Evolutionary conservation across 2,329 filamentous ascomycete species (phyloP).

Genomic region (Golovinomyces cichoracearum): DNA sequence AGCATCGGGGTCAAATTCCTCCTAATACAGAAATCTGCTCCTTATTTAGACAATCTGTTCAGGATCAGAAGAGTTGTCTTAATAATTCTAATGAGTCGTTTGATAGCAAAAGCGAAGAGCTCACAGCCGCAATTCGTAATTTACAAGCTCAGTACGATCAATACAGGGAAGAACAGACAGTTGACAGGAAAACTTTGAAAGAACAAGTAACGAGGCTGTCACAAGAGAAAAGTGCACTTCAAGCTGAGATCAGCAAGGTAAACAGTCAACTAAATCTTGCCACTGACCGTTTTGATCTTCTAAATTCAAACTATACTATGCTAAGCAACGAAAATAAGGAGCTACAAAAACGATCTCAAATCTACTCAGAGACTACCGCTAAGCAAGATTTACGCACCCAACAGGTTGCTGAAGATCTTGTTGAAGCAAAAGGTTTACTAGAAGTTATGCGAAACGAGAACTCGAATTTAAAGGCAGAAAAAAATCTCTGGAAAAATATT

Average conservation of each 20-base stretch:
- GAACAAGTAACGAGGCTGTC: constrained; percentile 63
- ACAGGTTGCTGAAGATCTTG: constrained; percentile 74
- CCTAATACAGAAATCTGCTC: constrained; percentile 35
- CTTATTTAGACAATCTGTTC: constrained; percentile 45
- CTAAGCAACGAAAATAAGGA: constrained; percentile 66
- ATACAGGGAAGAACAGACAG: constrained; percentile 61
- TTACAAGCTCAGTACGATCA: constrained; percentile 74
- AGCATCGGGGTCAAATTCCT: constrained; percentile 40
- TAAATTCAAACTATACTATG: constrained; percentile 66
- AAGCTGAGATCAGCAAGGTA: constrained; percentile 55
- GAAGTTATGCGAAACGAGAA: constrained; percentile 80
- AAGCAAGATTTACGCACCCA: constrained; percentile 78
- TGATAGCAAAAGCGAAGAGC: constrained; percentile 34
- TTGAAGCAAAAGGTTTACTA: constrained; percentile 55
- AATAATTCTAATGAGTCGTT: constrained; percentile 31
- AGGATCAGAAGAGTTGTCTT: constrained; percentile 27
- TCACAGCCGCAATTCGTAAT: constrained; percentile 58
- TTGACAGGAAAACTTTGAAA: constrained; percentile 58
- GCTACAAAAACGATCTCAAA: constrained; percentile 56
- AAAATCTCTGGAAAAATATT: constrained; percentile 80
- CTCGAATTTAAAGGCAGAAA: constrained; percentile 81
- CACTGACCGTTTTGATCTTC: constrained; percentile 63
- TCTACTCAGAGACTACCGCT: constrained; percentile 55
- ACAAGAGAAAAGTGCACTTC: constrained; percentile 54
- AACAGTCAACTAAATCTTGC: constrained; percentile 62